Evolutionary conservation across 192 early-diverging fungal species (phyloP).

Genomic region (Coemansia asiatica): DNA sequence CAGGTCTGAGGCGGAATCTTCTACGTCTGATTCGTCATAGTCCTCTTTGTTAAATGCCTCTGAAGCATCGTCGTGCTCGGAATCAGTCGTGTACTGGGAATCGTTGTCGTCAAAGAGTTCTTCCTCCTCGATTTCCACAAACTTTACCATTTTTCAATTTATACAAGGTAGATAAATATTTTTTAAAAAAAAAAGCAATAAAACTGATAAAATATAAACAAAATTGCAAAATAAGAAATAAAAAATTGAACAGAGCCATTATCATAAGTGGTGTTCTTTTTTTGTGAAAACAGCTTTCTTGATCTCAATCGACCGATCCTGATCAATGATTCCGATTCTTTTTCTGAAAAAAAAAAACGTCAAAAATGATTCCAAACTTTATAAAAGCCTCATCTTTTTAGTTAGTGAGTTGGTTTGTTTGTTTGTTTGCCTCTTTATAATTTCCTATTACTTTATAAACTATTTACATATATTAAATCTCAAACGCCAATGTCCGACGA

Average conservation of each 20-base stretch:
- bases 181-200: slow-evolving; percentile 7
- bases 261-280: no score
- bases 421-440: background rate
- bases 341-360: background rate
- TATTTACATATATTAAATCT: no score
- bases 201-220: no score
- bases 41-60: slow-evolving; percentile 31
- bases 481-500: background rate
- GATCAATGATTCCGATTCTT: background rate
- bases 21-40: slow-evolving; percentile 11
- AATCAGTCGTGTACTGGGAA: slow-evolving; percentile 54
- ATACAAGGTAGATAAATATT: slow-evolving; percentile 4
- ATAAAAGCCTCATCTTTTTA: no score
- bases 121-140: slow-evolving; percentile 48
- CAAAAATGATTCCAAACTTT: background rate
- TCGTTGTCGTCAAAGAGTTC: slow-evolving; percentile 40
- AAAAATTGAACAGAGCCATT: no score
- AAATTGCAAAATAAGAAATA: no score
- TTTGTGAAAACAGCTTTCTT: no score
- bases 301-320: background rate
- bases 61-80: slow-evolving; percentile 11
- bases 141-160: slow-evolving; percentile 39
- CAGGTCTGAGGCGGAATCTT: slow-evolving; percentile 48
- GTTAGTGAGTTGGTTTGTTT: background rate
- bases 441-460: background rate